Conservation (phyloP, 1,139 yeast genomes). For the Lodderomyces pseudojiufengensis region DNA sequence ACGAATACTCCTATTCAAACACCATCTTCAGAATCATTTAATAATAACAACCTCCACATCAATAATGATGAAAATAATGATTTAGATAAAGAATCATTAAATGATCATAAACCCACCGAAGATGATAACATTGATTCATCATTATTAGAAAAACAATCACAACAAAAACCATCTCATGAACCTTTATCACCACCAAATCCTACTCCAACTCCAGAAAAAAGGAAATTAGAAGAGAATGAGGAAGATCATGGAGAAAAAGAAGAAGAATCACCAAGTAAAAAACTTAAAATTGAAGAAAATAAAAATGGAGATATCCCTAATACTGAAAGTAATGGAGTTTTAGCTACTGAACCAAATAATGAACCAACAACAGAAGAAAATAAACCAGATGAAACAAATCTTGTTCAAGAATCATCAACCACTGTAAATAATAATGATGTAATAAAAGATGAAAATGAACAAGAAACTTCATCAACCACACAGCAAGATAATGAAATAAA, state of each 20-base stretch:
- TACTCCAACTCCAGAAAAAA: slow-evolving; percentile 42
- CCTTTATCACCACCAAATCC: slow-evolving; percentile 48
- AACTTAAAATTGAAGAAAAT: background rate
- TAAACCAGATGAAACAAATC: background rate
- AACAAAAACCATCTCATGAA: slow-evolving; percentile 15
- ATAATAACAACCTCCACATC: slow-evolving; percentile 1
- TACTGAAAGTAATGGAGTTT: background rate
- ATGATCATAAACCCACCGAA: background rate
- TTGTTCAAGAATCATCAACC: background rate
- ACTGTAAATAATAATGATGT: slow-evolving; percentile 7
- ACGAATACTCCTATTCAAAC: slow-evolving; percentile 42
- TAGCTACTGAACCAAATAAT: background rate
- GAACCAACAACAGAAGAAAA: background rate
- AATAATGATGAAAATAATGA: slow-evolving; percentile 1
- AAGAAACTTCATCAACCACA: background rate
- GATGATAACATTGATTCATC: background rate
- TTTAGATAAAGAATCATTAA: slow-evolving; percentile 2
- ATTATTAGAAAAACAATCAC: slow-evolving; percentile 3
- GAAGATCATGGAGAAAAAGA: slow-evolving; percentile 6
- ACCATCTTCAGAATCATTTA: slow-evolving; percentile 33
- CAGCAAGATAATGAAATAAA: slow-evolving; percentile 1
- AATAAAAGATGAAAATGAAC: background rate
- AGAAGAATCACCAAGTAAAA: background rate
- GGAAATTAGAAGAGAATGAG: slow-evolving; percentile 23
- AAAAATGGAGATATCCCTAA: too few relatives aligned